Evolutionary conservation across 2,329 filamentous ascomycete species (phyloP).

Genomic region (Bipolaris gigantea): DNA sequence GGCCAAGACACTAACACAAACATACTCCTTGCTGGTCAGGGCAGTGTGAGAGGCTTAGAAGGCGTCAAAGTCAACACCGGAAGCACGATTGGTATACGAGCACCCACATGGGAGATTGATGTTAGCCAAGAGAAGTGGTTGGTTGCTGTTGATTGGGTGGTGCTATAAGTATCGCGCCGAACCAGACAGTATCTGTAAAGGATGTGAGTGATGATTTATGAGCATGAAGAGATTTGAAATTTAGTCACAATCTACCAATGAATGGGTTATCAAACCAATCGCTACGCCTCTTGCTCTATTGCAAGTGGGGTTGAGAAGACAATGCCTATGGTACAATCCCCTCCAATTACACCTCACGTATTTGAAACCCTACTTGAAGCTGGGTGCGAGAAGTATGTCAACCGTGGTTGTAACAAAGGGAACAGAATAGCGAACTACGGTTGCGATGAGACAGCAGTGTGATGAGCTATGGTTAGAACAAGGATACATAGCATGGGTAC

Average conservation of each 20-base stretch:
- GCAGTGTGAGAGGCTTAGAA: conserved; percentile 21
- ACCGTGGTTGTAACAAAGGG: too few relatives aligned
- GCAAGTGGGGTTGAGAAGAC: not conserved
- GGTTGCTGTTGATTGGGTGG: conserved; percentile 49
- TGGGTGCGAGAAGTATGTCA: too few relatives aligned
- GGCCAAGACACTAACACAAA: conserved; percentile 9
- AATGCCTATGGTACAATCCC: too few relatives aligned
- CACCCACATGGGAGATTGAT: conserved; percentile 49
- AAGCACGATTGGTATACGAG: conserved; percentile 40
- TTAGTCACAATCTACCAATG: not conserved
- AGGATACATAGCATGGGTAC: too few relatives aligned
- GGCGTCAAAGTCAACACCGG: conserved; percentile 30
- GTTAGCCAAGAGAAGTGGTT: conserved; percentile 41
- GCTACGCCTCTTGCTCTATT: too few relatives aligned
- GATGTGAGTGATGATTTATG: conserved; percentile 12
- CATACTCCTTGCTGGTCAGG: conserved; percentile 36
- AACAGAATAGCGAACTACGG: too few relatives aligned
- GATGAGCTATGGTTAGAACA: too few relatives aligned
- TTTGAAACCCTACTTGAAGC: not conserved
- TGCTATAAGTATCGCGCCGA: conserved; percentile 16
- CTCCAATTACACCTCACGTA: not conserved
- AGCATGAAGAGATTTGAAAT: not conserved
- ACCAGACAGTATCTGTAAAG: conserved; percentile 3
- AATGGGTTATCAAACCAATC: not conserved
- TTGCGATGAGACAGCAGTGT: too few relatives aligned